Base-by-base conservation (phyloP, 306 rosid genomes). In the Dalbergia oliveri region DNA sequence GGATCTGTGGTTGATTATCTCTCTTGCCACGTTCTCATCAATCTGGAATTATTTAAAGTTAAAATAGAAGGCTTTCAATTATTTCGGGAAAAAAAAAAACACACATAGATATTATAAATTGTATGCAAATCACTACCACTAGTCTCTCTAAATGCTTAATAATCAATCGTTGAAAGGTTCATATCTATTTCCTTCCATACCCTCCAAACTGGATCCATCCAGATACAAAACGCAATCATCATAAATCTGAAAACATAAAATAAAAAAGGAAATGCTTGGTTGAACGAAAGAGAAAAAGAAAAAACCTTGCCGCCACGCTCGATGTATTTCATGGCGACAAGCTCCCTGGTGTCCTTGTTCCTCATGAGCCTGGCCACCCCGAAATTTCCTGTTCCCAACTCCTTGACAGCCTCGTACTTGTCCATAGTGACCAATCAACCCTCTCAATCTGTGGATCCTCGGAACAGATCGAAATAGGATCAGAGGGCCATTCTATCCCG, bases 241-340 rank as follows among this genome's bases (percentile, higher is more conserved):
- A 21, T 5, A 75, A 80, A 78, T 34, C 47, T 23, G 1, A 26
- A 51, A 49, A 14, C 34, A 6, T 54, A 8, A 54, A 4, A 13
- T 5, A 2, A 14, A 12, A 13, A 50, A n/a, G 23, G 5, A 61
- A 16, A 0, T 16, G 13, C 7, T 50, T 53, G 56, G 0, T 6
- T 6, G 9, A 69, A 75, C 54, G 66, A 49, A 69, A 10, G 35
- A 2, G 2, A 23, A 21, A 9, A 35, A n/a, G 11, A 12, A 33
- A 18, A 23, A n/a, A 89, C 91, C 90, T 82, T 88, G 44, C 11
- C 69, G 63, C 94, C 94, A 61, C 94, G 90, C 73, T 90, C 94
- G 78, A 90, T 88, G 88, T 86, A 90, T 86, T 90, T 90, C 90
- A 90, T 88, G 79, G 94, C 94, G 4, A 90, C 94, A 11, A 90